Evolutionary conservation across 495 filamentous ascomycete genomes (phyloP), one percentile per base, ranked within the genome.

Genomic region (Xylaria longipes): DNA sequence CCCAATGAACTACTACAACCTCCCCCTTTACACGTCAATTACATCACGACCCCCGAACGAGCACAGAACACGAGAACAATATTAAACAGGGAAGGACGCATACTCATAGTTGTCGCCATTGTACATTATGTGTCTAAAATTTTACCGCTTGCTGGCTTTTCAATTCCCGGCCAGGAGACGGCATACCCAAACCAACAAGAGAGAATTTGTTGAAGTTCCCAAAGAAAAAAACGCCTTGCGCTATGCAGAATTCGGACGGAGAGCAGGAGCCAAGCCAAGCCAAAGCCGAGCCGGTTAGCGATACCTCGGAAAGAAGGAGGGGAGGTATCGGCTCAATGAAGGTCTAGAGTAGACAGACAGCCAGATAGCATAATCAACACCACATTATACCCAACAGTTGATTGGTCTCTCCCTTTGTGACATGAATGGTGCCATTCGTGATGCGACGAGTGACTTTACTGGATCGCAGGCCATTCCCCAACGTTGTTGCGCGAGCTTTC

Each of bases 141-240:
- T n/a, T 43, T 39, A n/a, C 27, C 39, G 54, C 41, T 69, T 61
- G 50, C 65, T 33, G 50, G 39, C 54, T 33, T n/a, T 31, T 11
- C 1, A 22, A 39, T 50, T 37, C 29, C 63, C 45, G 43, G 25
- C 33, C 56, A 52, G n/a, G 68, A 54, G 7, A 31, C 17, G 56
- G 2, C 22, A 1, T 41, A 67, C 65, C 48, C 29, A 54, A 56
- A 56, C 33, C 27, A 65, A 52, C 39, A 54, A 50, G 25, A 50
- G n/a, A 43, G 11, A 29, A 60, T 15, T n/a, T 35, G 29, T 39
- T 39, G n/a, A 29, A 61, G 17, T 29, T 27, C 31, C 54, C 65
- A 25, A 27, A 31, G 41, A 48, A 62, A 6, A 17, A 35, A 69
- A 69, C 68, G 68, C 68, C 68, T 64, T 43, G 68, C 58, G 68